Percentiles rank a stretch among this genome's conserved stretches.
Conservation (phyloP, 306 rosid species). For the Carpinus fangiana region DNA sequence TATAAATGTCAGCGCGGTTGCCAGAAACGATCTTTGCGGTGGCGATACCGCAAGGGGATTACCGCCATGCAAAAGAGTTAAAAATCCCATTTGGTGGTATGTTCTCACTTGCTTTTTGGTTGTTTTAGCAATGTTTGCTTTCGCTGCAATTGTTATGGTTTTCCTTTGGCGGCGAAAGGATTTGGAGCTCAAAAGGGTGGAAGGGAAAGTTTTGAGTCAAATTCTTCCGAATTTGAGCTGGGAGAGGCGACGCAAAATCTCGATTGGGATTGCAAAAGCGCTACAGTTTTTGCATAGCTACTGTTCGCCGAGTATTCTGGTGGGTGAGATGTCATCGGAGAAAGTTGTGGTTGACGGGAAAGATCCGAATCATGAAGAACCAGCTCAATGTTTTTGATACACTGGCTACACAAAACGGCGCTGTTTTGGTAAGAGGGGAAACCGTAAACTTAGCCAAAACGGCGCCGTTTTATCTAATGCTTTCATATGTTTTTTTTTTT, state of each 20-base stretch:
- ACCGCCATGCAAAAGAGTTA: slow-evolving; percentile 52
- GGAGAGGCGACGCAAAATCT: slow-evolving; percentile 61
- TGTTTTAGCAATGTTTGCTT: slow-evolving; percentile 30
- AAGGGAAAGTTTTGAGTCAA: slow-evolving; percentile 46
- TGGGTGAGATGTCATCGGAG: slow-evolving; percentile 53
- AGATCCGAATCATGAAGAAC: slow-evolving; percentile 43
- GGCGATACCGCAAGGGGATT: slow-evolving; percentile 40
- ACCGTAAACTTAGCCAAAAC: too few species aligned
- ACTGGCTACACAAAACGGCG: too few species aligned
- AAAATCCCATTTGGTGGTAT: slow-evolving; percentile 44
- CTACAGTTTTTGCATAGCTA: slow-evolving; percentile 51
- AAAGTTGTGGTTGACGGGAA: slow-evolving; percentile 46
- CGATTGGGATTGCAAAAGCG: slow-evolving; percentile 59
- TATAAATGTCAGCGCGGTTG: slow-evolving; percentile 65
- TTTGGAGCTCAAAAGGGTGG: slow-evolving; percentile 36
- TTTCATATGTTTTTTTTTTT: too few species aligned
- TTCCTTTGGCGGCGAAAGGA: slow-evolving; percentile 41
- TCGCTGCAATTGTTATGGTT: slow-evolving; percentile 25
- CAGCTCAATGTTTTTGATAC: slow-evolving; percentile 23
- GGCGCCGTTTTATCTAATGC: too few species aligned
- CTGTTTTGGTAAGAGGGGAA: too few species aligned
- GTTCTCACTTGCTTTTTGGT: slow-evolving; percentile 39
- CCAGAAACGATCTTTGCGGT: slow-evolving; percentile 71
- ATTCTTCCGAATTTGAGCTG: slow-evolving; percentile 51
- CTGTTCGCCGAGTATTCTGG: slow-evolving; percentile 41